A percentile compares a stretch with the other conserved stretches of the same genome.
Conservation (phyloP, 1,284 basidiomycete species). For the Laetiporus sulphureus region DNA sequence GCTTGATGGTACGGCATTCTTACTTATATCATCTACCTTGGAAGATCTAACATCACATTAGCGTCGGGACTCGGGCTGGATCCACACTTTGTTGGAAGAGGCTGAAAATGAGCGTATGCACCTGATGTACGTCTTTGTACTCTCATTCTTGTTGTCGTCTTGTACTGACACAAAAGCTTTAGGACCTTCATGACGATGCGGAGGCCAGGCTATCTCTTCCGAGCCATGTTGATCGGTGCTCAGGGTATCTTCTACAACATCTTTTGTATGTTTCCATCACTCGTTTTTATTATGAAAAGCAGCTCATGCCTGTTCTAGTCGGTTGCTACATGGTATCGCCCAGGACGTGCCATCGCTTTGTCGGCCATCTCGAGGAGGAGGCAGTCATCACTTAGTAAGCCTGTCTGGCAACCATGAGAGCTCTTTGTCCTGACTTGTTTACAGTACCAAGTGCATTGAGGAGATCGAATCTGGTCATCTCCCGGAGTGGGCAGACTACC, state of each 20-base stretch:
- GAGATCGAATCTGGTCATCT: constrained; percentile 84
- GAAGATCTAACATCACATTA: constrained; percentile 21
- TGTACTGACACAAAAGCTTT: constrained; percentile 11
- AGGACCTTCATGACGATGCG: constrained; percentile 88
- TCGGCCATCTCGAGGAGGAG: constrained; percentile 93
- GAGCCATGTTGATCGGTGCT: constrained; percentile 76
- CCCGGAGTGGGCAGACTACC: constrained; percentile 75
- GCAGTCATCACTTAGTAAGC: constrained; percentile 81
- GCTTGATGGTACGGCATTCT: constrained; percentile 60
- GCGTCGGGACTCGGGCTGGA: constrained; percentile 88
- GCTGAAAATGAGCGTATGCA: constrained; percentile 97
- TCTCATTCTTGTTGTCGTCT: constrained; percentile 1
- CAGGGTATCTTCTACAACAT: constrained; percentile 90
- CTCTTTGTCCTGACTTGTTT: constrained; percentile 2
- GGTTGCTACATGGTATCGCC: constrained; percentile 82
- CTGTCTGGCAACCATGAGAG: constrained; percentile 8
- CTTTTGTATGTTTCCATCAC: constrained; percentile 53
- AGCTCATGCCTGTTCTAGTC: constrained; percentile 37
- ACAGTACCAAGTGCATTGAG: constrained; percentile 72
- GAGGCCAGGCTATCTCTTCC: constrained; percentile 74
- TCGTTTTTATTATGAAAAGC: background rate
- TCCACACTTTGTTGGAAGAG: constrained; percentile 81
- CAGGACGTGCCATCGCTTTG: constrained; percentile 85
- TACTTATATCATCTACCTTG: background rate
- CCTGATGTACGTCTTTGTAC: constrained; percentile 50